A percentile compares a stretch with the other conserved stretches of the same genome.
phyloP scores from a whole-genome alignment of 176 grass and related monocot genomes.

The Cocos nucifera region DNA sequence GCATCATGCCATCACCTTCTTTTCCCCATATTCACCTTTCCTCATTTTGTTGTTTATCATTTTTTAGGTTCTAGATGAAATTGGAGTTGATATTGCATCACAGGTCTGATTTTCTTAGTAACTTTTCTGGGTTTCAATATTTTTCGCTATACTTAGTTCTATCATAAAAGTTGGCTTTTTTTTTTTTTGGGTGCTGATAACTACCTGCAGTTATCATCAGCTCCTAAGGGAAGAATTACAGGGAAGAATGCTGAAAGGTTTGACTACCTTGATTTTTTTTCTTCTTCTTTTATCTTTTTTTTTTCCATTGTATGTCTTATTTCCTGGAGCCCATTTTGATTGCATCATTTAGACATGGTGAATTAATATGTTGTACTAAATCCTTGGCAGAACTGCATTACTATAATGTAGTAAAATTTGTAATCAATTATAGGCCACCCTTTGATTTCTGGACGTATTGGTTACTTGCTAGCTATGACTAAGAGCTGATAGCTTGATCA shows the following conservation, averaged over 20 bases:
- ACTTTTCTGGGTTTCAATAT: not conserved
- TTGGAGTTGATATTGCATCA: constrained; percentile 86
- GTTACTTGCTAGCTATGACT: too few relatives aligned
- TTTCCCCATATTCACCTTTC: too few relatives aligned
- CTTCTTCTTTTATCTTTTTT: constrained; percentile 6
- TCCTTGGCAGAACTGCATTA: too few relatives aligned
- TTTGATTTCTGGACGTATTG: too few relatives aligned
- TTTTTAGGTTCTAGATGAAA: constrained; percentile 91
- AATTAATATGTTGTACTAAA: too few relatives aligned
- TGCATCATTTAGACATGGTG: too few relatives aligned
- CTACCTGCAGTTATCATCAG: constrained; percentile 61
- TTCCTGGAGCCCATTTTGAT: too few relatives aligned
- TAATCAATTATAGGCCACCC: too few relatives aligned
- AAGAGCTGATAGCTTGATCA: too few relatives aligned
- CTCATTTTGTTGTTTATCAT: constrained; percentile 11
- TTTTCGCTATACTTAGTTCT: not conserved
- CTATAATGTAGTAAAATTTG: too few relatives aligned
- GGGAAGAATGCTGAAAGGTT: constrained; percentile 94
- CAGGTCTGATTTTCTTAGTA: constrained; percentile 45
- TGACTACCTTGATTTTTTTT: constrained; percentile 2
- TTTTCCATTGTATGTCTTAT: too few relatives aligned
- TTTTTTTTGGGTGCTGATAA: not conserved
- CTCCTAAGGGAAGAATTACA: constrained; percentile 79
- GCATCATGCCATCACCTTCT: too few relatives aligned
- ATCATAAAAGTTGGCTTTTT: constrained; percentile 1